Evolutionary conservation across 108 stramenopile species (phyloP).

Genomic region (Skeletonema costatum): DNA sequence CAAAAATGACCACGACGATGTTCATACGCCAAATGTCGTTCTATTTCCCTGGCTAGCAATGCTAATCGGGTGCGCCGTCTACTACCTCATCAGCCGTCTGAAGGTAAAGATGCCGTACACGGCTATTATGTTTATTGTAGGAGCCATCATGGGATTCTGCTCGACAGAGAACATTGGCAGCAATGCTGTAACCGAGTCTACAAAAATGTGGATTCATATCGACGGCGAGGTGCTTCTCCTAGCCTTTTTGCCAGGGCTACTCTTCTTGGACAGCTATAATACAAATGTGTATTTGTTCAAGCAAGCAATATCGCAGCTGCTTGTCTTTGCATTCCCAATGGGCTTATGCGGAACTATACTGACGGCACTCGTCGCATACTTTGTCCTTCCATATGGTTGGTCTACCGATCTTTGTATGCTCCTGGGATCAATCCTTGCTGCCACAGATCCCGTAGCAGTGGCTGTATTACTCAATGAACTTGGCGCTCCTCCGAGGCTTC

Average conservation of each 20-base stretch:
- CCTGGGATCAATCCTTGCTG: slow-evolving; percentile 87
- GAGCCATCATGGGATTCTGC: slow-evolving; percentile 64
- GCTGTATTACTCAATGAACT: slow-evolving; percentile 70
- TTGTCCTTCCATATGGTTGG: slow-evolving; percentile 75
- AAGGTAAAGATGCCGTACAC: slow-evolving; percentile 66
- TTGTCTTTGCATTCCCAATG: slow-evolving; percentile 90
- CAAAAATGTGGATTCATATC: slow-evolving; percentile 62
- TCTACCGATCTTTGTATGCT: slow-evolving; percentile 64
- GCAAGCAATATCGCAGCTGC: slow-evolving; percentile 49
- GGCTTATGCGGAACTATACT: slow-evolving; percentile 68
- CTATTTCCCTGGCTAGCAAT: slow-evolving; percentile 21
- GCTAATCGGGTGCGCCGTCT: slow-evolving; percentile 26
- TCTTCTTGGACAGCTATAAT: slow-evolving; percentile 80
- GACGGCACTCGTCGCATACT: slow-evolving; percentile 62
- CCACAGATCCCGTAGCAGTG: slow-evolving; percentile 95
- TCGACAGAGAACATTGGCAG: neutral
- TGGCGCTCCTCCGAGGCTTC: slow-evolving; percentile 71
- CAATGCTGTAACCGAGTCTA: slow-evolving; percentile 47
- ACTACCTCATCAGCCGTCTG: slow-evolving; percentile 38
- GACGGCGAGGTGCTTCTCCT: slow-evolving; percentile 77
- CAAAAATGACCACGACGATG: neutral
- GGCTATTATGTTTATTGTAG: slow-evolving; percentile 76
- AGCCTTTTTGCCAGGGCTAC: slow-evolving; percentile 89
- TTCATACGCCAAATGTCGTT: neutral
- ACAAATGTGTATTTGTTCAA: slow-evolving; percentile 75